Conservation (phyloP, 2,329 filamentous ascomycete genomes). For the Fusarium sp. region DNA sequence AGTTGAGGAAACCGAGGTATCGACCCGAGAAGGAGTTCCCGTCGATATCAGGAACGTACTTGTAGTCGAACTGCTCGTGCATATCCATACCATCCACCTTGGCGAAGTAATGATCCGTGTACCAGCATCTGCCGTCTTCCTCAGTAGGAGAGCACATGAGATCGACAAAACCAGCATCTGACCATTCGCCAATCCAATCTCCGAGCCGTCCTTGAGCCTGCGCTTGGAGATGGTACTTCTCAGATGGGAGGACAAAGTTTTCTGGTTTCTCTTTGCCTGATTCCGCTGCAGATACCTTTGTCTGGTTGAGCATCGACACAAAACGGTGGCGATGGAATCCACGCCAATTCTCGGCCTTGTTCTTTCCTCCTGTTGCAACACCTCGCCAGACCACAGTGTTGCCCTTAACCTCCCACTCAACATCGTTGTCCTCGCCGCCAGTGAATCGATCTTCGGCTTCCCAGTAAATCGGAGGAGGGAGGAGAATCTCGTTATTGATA, state of each 20-base stretch:
- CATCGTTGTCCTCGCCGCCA: conserved; percentile 66
- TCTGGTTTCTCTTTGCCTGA: conserved; percentile 55
- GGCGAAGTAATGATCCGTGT: conserved; percentile 62
- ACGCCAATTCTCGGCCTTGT: conserved; percentile 73
- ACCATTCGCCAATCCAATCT: conserved; percentile 63
- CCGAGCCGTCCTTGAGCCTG: conserved; percentile 60
- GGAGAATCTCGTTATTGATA: conserved; percentile 77
- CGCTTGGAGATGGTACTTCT: conserved; percentile 62
- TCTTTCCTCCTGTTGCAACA: conserved; percentile 73
- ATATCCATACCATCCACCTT: conserved; percentile 57
- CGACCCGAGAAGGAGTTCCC: conserved; percentile 78
- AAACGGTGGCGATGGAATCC: conserved; percentile 82
- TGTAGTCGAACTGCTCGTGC: conserved; percentile 69
- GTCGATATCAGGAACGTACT: conserved; percentile 82
- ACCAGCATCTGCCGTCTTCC: conserved; percentile 58
- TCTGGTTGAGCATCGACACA: conserved; percentile 78
- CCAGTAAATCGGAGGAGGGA: conserved; percentile 79
- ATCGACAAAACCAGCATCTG: conserved; percentile 66
- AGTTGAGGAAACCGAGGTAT: conserved; percentile 76
- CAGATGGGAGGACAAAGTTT: conserved; percentile 67
- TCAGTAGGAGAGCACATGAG: conserved; percentile 62
- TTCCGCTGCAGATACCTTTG: conserved; percentile 66
- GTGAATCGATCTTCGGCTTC: conserved; percentile 72
- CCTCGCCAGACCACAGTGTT: conserved; percentile 72
- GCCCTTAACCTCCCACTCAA: conserved; percentile 68